Evolutionary conservation across 2,329 filamentous ascomycete species (phyloP).

Genomic region (Trichoderma sp.): DNA sequence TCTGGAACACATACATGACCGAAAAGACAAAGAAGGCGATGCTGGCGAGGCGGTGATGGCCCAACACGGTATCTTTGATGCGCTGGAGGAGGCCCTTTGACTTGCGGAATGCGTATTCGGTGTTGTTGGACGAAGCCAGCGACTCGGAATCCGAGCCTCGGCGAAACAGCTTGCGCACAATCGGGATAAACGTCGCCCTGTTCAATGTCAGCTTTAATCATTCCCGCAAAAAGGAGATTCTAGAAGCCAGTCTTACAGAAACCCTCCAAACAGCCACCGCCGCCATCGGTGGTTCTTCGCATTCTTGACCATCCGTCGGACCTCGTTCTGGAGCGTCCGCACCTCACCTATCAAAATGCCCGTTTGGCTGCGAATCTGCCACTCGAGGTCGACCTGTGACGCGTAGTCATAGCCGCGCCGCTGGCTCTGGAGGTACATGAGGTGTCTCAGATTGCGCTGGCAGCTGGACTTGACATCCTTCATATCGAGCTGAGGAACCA

Average conservation of each 20-base stretch:
- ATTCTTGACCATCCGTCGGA: conserved; percentile 46
- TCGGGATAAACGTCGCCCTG: conserved; percentile 55
- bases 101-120: conserved; percentile 58
- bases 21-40: conserved; percentile 58
- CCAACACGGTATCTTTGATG: conserved; percentile 49
- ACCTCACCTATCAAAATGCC: conserved; percentile 49
- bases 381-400: conserved; percentile 44
- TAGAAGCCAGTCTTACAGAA: conserved; percentile 46
- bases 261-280: conserved; percentile 53
- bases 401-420: conserved; percentile 34
- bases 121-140: conserved; percentile 49
- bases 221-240: background rate
- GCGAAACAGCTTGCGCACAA: conserved; percentile 54
- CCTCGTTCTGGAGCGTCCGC: conserved; percentile 46
- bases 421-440: conserved; percentile 38
- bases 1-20: conserved; percentile 60
- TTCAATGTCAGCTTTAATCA: background rate
- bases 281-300: conserved; percentile 55
- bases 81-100: conserved; percentile 53
- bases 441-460: conserved; percentile 42
- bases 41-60: conserved; percentile 48
- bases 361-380: conserved; percentile 47
- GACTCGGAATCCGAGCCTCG: conserved; percentile 44
- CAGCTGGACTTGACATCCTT: conserved; percentile 38
- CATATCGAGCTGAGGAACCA: conserved; percentile 31